Conservation (phyloP, 2,329 filamentous ascomycete species). For the Colletotrichum sp. region DNA sequence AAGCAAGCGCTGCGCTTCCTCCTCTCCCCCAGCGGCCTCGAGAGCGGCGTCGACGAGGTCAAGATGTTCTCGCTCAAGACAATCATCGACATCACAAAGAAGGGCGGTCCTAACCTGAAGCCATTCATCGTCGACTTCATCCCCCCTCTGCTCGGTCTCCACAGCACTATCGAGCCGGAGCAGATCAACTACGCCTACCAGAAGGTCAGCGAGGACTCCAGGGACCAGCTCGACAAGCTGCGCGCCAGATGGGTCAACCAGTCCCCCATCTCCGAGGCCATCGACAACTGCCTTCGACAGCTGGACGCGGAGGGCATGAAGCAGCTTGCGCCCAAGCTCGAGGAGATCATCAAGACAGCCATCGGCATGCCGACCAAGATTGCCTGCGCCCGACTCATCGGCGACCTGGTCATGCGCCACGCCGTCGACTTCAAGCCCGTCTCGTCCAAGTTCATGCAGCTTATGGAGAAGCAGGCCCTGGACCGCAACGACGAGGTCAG, state of each 20-base stretch:
- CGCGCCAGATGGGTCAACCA: slow-evolving; percentile 81
- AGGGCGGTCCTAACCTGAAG: slow-evolving; percentile 77
- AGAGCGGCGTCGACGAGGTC: slow-evolving; percentile 88
- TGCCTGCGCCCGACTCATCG: slow-evolving; percentile 84
- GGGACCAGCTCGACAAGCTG: slow-evolving; percentile 89
- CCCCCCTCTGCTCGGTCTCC: slow-evolving; percentile 77
- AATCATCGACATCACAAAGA: slow-evolving; percentile 88
- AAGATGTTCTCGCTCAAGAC: slow-evolving; percentile 84
- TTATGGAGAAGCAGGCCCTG: slow-evolving; percentile 81
- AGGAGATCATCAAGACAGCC: slow-evolving; percentile 81
- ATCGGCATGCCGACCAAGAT: slow-evolving; percentile 95
- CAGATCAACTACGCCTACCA: slow-evolving; percentile 92
- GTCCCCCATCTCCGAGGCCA: slow-evolving; percentile 90
- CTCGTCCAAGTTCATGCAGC: slow-evolving; percentile 75
- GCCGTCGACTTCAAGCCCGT: slow-evolving; percentile 76
- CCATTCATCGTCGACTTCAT: slow-evolving; percentile 84
- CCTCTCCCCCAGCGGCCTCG: slow-evolving; percentile 85
- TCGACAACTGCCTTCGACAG: slow-evolving; percentile 86
- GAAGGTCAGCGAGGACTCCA: slow-evolving; percentile 84
- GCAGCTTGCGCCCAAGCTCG: slow-evolving; percentile 73
- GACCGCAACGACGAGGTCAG: slow-evolving; percentile 95
- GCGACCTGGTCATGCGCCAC: slow-evolving; percentile 83
- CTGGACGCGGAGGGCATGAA: slow-evolving; percentile 81
- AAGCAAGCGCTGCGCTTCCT: slow-evolving; percentile 89
- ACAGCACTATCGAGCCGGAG: slow-evolving; percentile 89